Evolutionary conservation across 352 stramenopile species (phyloP).

Genomic region (Phytophthora hibernalis): DNA sequence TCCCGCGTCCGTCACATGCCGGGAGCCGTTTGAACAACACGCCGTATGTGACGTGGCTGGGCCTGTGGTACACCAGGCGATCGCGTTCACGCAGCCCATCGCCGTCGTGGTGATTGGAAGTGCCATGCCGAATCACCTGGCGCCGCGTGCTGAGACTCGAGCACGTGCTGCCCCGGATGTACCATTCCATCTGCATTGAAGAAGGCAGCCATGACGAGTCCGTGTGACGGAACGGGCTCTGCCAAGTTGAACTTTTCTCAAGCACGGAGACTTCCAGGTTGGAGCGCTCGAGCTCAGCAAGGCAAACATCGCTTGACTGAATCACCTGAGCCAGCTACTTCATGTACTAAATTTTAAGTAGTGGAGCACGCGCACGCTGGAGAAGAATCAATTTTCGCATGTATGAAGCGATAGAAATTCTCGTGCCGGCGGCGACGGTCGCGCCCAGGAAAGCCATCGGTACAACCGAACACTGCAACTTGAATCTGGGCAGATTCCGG

Average conservation of each 20-base stretch:
- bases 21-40: conserved; percentile 29
- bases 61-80: conserved; percentile 15
- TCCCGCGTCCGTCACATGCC: conserved; percentile 35
- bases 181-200: neutral
- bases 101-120: conserved; percentile 1
- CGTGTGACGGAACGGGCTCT: neutral
- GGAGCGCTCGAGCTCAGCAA: too few species aligned
- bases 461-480: conserved; percentile 15
- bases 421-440: too few species aligned
- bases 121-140: neutral
- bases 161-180: neutral
- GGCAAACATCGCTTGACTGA: neutral
- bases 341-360: too few species aligned
- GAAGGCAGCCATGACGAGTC: neutral
- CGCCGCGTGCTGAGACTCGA: neutral
- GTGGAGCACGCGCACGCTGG: neutral
- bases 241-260: neutral
- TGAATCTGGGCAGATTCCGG: conserved; percentile 32
- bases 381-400: neutral
- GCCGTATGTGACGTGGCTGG: conserved; percentile 32
- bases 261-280: neutral
- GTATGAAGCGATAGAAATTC: too few species aligned
- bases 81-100: neutral
- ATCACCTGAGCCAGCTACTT: neutral
- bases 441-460: neutral